Evolutionary conservation across 2,329 filamentous ascomycete species (phyloP).

Genomic region (Myriosclerotinia curreyana): DNA sequence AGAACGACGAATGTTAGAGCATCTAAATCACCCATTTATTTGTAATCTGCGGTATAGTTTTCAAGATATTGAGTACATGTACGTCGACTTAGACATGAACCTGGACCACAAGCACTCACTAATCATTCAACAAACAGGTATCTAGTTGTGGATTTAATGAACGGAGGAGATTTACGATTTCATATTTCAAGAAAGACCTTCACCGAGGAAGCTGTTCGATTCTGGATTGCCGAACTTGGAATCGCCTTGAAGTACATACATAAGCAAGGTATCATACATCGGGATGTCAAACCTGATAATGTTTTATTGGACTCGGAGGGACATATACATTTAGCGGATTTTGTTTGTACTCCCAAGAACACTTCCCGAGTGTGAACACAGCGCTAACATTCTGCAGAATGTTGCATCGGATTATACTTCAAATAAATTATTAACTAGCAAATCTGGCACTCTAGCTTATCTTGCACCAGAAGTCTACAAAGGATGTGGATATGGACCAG

Average conservation of each 20-base stretch:
- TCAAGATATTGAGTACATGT: slow-evolving; percentile 99
- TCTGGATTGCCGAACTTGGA: slow-evolving; percentile 94
- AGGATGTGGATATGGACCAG: slow-evolving; percentile 81
- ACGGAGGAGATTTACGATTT: slow-evolving; percentile 90
- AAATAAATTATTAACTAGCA: slow-evolving; percentile 82
- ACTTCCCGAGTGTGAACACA: background rate
- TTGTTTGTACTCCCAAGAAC: slow-evolving; percentile 59
- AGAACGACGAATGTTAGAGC: slow-evolving; percentile 95
- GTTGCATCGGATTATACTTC: slow-evolving; percentile 91
- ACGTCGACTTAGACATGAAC: slow-evolving; percentile 41
- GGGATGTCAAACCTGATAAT: slow-evolving; percentile 91
- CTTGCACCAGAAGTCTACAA: slow-evolving; percentile 93
- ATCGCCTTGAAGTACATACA: slow-evolving; percentile 89
- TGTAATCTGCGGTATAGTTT: slow-evolving; percentile 99
- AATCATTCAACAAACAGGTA: slow-evolving; percentile 52
- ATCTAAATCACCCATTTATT: slow-evolving; percentile 95
- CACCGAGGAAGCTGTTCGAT: slow-evolving; percentile 92
- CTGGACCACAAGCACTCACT: background rate
- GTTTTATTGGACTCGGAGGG: slow-evolving; percentile 83
- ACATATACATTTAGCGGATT: slow-evolving; percentile 96
- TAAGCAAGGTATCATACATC: slow-evolving; percentile 80
- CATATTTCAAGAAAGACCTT: slow-evolving; percentile 98
- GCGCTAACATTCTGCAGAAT: slow-evolving; percentile 62
- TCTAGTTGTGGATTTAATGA: slow-evolving; percentile 97
- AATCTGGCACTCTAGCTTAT: slow-evolving; percentile 94